Percentiles rank a stretch among this genome's conserved stretches.
Conservation (phyloP, 805 yeast species). For the Komagataella mondaviorum region DNA sequence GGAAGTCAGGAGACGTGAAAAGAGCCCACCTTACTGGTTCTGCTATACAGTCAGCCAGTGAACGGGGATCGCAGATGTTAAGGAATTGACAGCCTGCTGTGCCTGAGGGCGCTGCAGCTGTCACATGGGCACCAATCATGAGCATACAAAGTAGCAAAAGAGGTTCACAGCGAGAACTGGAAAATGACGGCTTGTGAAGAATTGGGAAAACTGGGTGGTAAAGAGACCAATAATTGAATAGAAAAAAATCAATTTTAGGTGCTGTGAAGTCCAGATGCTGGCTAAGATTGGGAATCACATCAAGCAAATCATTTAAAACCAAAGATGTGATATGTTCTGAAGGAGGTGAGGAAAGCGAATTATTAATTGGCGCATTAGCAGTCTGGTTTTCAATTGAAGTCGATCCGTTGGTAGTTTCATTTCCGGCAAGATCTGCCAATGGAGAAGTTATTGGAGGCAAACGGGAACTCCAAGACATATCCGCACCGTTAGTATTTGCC, state of each 20-base stretch:
- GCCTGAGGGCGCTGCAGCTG: conserved; percentile 11
- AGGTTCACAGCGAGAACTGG: conserved; percentile 30
- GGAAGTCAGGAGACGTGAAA: conserved; percentile 58
- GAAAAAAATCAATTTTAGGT: conserved; percentile 14
- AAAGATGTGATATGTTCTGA: background rate
- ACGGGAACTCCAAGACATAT: background rate
- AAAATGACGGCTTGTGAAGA: conserved; percentile 46
- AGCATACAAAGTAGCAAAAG: conserved; percentile 42
- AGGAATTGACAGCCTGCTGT: background rate
- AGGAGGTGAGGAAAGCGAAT: background rate
- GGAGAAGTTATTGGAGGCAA: background rate
- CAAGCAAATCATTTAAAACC: conserved; percentile 9
- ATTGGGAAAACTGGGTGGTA: conserved; percentile 50
- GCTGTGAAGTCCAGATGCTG: conserved; percentile 16
- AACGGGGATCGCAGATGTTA: conserved; percentile 14
- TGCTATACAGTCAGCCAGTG: conserved; percentile 32
- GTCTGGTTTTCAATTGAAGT: background rate
- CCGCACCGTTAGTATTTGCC: background rate
- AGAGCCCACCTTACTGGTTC: conserved; percentile 55
- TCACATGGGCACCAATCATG: conserved; percentile 34
- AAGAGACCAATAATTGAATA: conserved; percentile 36
- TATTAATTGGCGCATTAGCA: background rate
- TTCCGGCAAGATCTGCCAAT: background rate
- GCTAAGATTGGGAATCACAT: conserved; percentile 13
- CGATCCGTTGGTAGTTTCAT: conserved; percentile 1